These are phyloP conservation scores for Lodderomyces metapsilosis DNA, from an alignment of 1,139 yeast species.

Conservation along the genomic window DNA sequence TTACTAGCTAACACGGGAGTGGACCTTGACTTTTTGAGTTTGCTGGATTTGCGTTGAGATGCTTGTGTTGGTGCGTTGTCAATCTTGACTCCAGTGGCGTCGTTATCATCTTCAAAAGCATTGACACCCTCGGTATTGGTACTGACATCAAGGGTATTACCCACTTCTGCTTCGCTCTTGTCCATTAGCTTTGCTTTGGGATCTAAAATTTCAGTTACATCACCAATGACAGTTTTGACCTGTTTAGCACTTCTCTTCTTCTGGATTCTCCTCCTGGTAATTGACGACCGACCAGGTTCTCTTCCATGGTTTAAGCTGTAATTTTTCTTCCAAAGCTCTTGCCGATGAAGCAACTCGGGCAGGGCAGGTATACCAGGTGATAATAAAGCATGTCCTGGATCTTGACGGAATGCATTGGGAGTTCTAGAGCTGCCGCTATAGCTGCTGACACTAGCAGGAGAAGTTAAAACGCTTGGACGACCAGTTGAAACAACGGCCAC, in stretches of 20 bases:
- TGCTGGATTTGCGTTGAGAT: neutral
- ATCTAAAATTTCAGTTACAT: neutral
- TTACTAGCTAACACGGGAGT: neutral
- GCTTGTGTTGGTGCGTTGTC: neutral
- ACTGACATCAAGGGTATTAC: neutral
- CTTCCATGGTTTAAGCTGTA: neutral
- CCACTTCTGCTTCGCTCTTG: neutral
- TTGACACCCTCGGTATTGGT: neutral
- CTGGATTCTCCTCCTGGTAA: neutral
- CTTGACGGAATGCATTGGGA: slow-evolving; percentile 1
- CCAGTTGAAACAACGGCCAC: slow-evolving; percentile 9
- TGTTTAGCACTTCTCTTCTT: neutral
- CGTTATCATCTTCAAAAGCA: neutral
- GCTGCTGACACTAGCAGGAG: neutral
- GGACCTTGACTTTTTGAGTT: neutral
- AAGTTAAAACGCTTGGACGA: slow-evolving; percentile 3
- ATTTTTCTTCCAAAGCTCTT: slow-evolving; percentile 1
- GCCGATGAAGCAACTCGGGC: neutral
- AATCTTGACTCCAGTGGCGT: neutral
- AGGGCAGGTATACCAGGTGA: neutral
- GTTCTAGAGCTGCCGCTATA: neutral
- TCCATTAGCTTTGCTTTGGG: neutral
- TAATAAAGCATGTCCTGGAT: too few species aligned
- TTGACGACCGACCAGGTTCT: neutral
- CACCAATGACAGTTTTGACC: neutral